phyloP scores from a whole-genome alignment of 345 rosid genomes.

The Murraya paniculata region DNA sequence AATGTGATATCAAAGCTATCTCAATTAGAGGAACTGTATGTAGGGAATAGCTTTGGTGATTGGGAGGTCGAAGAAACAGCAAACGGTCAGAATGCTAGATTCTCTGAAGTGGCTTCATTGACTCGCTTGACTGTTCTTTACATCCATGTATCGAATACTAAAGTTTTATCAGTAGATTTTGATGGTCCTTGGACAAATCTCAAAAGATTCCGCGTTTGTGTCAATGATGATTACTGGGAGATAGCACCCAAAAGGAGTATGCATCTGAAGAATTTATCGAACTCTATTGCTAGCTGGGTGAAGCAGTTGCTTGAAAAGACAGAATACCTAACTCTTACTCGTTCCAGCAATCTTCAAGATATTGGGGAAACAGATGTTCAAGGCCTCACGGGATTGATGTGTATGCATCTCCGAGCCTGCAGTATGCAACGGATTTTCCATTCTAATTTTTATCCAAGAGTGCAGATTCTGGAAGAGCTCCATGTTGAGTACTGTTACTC shows the following conservation, averaged over 20 bases:
- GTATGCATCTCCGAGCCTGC: conserved; percentile 2
- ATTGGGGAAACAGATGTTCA: not conserved
- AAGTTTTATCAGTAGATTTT: not conserved
- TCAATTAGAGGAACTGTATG: conserved; percentile 30
- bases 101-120: conserved; percentile 22
- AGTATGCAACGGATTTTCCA: not conserved
- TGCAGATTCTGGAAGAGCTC: not conserved
- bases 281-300: not conserved
- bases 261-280: conserved; percentile 7
- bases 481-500: conserved; percentile 10
- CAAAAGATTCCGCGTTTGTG: conserved; percentile 3
- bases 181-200: conserved; percentile 3
- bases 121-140: conserved; percentile 11
- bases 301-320: not conserved
- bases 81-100: not conserved
- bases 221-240: conserved; percentile 9
- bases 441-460: not conserved
- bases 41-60: conserved; percentile 17
- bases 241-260: conserved; percentile 2
- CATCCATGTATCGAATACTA: conserved; percentile 3
- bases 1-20: conserved; percentile 26
- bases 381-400: not conserved
- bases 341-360: not conserved
- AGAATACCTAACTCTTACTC: not conserved
- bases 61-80: conserved; percentile 27